A percentile compares a stretch with the other conserved stretches of the same genome.
phyloP scores from a whole-genome alignment of 2,329 filamentous ascomycete species.

The Colletotrichum sp. region DNA sequence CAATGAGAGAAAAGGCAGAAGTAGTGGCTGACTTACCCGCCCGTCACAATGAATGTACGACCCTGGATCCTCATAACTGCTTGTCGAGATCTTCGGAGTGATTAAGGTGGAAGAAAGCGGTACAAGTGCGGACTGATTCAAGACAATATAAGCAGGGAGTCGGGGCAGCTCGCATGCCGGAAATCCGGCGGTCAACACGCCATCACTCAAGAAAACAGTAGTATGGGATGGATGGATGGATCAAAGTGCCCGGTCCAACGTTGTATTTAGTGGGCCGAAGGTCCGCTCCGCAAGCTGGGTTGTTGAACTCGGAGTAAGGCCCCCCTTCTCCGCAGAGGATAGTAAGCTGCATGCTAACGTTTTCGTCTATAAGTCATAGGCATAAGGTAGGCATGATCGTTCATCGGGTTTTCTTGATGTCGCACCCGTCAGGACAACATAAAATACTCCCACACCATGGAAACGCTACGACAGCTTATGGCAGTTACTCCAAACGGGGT shows the following conservation, averaged over 20 bases:
- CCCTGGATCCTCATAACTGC: background rate
- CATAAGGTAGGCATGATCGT: too few relatives aligned
- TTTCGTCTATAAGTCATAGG: too few relatives aligned
- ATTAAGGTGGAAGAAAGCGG: background rate
- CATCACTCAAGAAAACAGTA: too few relatives aligned
- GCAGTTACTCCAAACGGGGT: accelerated
- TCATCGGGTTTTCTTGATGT: too few relatives aligned
- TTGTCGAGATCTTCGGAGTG: accelerated
- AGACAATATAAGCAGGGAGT: background rate
- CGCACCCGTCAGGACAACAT: background rate
- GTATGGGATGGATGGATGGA: too few relatives aligned
- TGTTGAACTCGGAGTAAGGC: background rate
- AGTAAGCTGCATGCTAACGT: too few relatives aligned
- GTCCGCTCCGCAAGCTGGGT: background rate
- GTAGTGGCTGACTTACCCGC: background rate
- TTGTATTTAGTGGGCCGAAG: background rate
- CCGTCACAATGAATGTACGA: background rate
- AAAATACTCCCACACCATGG: background rate
- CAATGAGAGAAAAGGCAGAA: accelerated
- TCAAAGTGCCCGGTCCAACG: background rate
- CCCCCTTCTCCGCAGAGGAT: background rate
- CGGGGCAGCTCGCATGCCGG: accelerated
- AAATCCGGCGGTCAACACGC: background rate
- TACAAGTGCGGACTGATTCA: background rate
- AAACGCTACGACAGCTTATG: background rate